Evolutionary conservation across 2,329 filamentous ascomycete genomes (phyloP), one percentile per base, ranked within the genome.

Genomic region (Xylariaceae sp.): DNA sequence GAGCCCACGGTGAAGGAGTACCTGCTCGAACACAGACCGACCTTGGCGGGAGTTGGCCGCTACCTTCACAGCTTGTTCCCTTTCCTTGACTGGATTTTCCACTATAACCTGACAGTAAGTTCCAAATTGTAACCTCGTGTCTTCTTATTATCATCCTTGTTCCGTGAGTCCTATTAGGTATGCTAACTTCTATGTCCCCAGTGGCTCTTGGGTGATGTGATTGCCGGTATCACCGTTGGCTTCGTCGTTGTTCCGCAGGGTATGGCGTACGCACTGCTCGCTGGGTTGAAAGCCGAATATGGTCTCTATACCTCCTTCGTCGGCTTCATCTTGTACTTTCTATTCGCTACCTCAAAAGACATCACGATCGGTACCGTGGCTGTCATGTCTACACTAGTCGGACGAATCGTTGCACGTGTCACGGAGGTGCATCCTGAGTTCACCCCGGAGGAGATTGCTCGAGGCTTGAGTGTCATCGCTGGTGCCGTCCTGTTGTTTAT

Each of bases 341-440:
- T 97, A 71, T 98, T 98, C 70, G 95, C 93, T 28, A 99, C 95
- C 0, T 97, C 94, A 11, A 99, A 98, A 73, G 94, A 99, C 74
- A 98, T 99, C 70, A 97, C 94, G 8, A 98, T 98, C 54, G 95
- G 95, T 39, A 89, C 89, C 50, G 87, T 98, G 47, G 87, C 98
- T 41, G 72, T 82, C 39, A 81, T 82, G 79, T 82, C 80, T 17
- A 78, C 79, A 43, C 75, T 82, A 21, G 80, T 80, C 2, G 80
- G 80, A 17, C 77, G 79, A 61, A 76, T 82, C 37, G 76, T 82
- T 12, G 67, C 73, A 29, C 82, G 88, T 33, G 87, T 90, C 37
- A 73, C 79, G 47, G 71, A 77, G 6, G 72, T 80, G 3, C 73
- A 86, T 14, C 88, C 88, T 0, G 76, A 87, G 6, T 72, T 71